These are phyloP conservation scores for Trichoderma simmonsii DNA, from an alignment of 2,329 filamentous ascomycete species.

Conservation along the genomic window DNA sequence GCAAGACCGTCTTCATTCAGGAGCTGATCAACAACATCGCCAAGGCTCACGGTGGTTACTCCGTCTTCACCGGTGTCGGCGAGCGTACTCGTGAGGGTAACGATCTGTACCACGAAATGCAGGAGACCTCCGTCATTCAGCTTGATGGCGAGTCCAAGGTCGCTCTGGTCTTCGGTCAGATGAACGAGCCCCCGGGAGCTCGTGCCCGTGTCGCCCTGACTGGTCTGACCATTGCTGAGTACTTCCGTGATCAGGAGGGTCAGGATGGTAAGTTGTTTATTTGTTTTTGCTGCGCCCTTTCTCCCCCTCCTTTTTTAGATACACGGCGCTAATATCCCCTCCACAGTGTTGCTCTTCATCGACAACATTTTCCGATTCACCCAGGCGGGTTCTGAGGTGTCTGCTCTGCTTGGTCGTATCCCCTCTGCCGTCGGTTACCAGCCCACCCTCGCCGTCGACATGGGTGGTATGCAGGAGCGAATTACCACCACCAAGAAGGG, in stretches of 20 bases:
- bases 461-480: conserved; percentile 99
- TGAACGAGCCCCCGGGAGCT: conserved; percentile 99
- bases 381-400: conserved; percentile 99
- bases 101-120: conserved; percentile 99
- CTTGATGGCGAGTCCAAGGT: conserved; percentile 99
- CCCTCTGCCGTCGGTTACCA: conserved; percentile 99
- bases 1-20: conserved; percentile 99
- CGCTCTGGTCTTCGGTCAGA: conserved; percentile 98
- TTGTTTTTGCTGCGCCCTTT: neutral
- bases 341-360: conserved; percentile 90
- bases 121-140: conserved; percentile 99
- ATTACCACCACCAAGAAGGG: conserved; percentile 99
- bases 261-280: conserved; percentile 69
- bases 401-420: conserved; percentile 97
- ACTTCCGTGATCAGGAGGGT: conserved; percentile 73
- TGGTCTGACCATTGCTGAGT: conserved; percentile 75
- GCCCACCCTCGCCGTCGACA: conserved; percentile 96
- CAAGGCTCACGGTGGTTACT: conserved; percentile 99
- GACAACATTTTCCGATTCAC: conserved; percentile 99
- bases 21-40: conserved; percentile 99
- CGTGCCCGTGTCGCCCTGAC: conserved; percentile 99
- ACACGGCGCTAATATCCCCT: conserved; percentile 7
- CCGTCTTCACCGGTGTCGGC: conserved; percentile 99
- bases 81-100: conserved; percentile 99
- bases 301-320: neutral